These are phyloP conservation scores for Pestalotiopsis fici DNA, from an alignment of 2,329 filamentous ascomycete species.

Conservation along the genomic window DNA sequence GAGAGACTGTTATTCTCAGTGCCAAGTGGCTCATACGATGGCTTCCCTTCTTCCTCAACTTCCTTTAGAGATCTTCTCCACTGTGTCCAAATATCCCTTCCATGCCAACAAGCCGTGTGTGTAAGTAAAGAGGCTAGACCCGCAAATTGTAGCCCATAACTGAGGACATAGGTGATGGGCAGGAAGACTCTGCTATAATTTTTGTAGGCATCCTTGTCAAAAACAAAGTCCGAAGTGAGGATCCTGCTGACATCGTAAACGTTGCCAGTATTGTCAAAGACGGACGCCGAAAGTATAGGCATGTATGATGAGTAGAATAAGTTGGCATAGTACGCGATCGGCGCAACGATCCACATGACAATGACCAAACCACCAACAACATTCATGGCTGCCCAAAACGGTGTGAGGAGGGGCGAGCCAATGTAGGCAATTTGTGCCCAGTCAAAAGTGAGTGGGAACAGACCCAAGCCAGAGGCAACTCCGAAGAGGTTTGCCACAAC, in stretches of 20 bases:
- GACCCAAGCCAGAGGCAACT: conserved; percentile 77
- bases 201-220: conserved; percentile 75
- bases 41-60: conserved; percentile 51
- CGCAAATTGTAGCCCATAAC: conserved; percentile 85
- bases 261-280: conserved; percentile 82
- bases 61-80: conserved; percentile 71
- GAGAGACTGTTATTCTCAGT: conserved; percentile 20
- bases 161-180: conserved; percentile 84
- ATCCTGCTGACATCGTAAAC: conserved; percentile 83
- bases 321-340: conserved; percentile 79
- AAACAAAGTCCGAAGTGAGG: conserved; percentile 74
- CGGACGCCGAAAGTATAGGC: conserved; percentile 80
- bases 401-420: conserved; percentile 79
- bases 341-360: conserved; percentile 84
- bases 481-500: conserved; percentile 85
- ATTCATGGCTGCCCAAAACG: conserved; percentile 85
- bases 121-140: conserved; percentile 77
- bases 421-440: conserved; percentile 91
- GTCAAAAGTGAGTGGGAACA: conserved; percentile 87
- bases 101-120: conserved; percentile 84
- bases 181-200: conserved; percentile 84
- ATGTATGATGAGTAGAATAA: conserved; percentile 81
- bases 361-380: conserved; percentile 78
- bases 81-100: conserved; percentile 77
- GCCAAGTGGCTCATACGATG: conserved; percentile 53